Conservation (phyloP, 306 rosid species). For the Trifolium fragiferum region DNA sequence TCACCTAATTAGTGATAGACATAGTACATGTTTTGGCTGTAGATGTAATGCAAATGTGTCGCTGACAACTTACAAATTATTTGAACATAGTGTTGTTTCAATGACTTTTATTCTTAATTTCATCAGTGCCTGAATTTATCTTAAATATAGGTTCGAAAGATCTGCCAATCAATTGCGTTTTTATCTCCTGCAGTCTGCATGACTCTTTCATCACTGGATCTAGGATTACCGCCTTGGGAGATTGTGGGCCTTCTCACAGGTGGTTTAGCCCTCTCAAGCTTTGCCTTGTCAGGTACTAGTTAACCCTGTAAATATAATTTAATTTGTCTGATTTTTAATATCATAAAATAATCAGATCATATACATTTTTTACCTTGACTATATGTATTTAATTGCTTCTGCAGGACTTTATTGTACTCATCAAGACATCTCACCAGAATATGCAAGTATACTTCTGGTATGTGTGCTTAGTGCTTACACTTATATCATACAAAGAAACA, state of each 20-base stretch:
- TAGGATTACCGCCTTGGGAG: slow-evolving; percentile 95
- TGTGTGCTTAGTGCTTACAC: slow-evolving; percentile 27
- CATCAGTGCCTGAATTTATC: slow-evolving; percentile 33
- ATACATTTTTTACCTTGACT: slow-evolving; percentile 34
- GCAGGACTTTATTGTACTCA: slow-evolving; percentile 97
- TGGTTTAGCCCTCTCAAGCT: slow-evolving; percentile 98
- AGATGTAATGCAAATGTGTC: neutral
- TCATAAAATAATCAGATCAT: slow-evolving; percentile 16
- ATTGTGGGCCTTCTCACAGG: slow-evolving; percentile 81
- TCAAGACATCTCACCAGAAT: slow-evolving; percentile 96
- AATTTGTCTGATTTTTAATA: slow-evolving; percentile 1
- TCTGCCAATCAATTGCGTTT: slow-evolving; percentile 96
- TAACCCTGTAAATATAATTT: slow-evolving; percentile 27
- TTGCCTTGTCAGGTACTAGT: slow-evolving; percentile 81
- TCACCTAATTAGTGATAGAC: slow-evolving; percentile 33
- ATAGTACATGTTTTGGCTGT: slow-evolving; percentile 17
- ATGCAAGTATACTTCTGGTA: slow-evolving; percentile 95
- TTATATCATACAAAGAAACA: neutral
- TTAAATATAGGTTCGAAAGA: slow-evolving; percentile 81
- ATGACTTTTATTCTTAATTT: slow-evolving; percentile 33
- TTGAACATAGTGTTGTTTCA: slow-evolving; percentile 22
- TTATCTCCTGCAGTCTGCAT: slow-evolving; percentile 96
- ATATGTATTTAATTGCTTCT: slow-evolving; percentile 34
- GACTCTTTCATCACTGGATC: slow-evolving; percentile 95
- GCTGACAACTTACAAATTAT: slow-evolving; percentile 20